phyloP scores from a whole-genome alignment of 306 rosid species.

The Mimosa bimucronata region DNA sequence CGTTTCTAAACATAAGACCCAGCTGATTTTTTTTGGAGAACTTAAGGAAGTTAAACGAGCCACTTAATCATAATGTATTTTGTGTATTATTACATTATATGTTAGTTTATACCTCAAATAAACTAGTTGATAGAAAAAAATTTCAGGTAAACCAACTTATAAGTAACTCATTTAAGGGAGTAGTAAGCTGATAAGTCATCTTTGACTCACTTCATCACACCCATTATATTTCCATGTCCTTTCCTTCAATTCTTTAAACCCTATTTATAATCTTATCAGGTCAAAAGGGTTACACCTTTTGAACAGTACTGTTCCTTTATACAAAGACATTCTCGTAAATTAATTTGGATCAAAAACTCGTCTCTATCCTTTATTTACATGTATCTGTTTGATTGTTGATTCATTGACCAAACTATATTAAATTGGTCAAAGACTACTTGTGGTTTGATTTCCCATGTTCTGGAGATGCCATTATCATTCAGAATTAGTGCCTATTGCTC shows the following conservation, averaged over 20 bases:
- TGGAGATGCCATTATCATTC: conserved; percentile 32
- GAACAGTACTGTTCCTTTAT: conserved; percentile 1
- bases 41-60: too few species aligned
- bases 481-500: conserved; percentile 39
- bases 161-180: background rate
- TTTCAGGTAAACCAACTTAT: too few species aligned
- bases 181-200: conserved; percentile 51
- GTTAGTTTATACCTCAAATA: too few species aligned
- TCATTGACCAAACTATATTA: background rate
- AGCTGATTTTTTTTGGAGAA: too few species aligned
- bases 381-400: conserved; percentile 22
- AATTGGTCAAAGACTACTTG: background rate
- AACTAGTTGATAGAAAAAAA: too few species aligned
- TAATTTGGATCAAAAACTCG: background rate
- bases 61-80: too few species aligned
- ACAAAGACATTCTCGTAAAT: background rate
- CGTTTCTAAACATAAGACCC: too few species aligned
- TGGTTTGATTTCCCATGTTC: conserved; percentile 28
- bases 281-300: conserved; percentile 31
- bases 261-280: conserved; percentile 30
- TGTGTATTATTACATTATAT: too few species aligned
- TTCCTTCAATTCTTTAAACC: background rate
- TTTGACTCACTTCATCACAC: conserved; percentile 50
- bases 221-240: conserved; percentile 29
- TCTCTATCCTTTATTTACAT: background rate